phyloP scores from a whole-genome alignment of 2,329 filamentous ascomycete genomes.

The Shiraia sp. region DNA sequence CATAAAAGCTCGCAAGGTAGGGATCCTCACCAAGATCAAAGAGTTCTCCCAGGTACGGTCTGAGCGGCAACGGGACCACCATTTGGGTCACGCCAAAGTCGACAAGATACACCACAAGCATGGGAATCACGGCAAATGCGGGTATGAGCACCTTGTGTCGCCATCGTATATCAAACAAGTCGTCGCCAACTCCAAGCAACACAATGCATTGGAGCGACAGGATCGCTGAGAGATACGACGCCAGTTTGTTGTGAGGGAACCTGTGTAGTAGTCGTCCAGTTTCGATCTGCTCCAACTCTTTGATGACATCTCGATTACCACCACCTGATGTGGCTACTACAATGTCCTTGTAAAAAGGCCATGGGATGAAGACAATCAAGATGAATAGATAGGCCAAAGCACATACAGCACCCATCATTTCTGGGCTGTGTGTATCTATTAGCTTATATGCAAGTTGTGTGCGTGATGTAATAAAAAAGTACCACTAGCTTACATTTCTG shows the following conservation, averaged over 20 bases:
- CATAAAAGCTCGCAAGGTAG: not conserved
- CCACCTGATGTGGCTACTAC: slow-evolving; percentile 92
- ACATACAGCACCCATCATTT: slow-evolving; percentile 94
- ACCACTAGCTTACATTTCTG: slow-evolving; percentile 66
- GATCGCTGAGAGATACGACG: slow-evolving; percentile 91
- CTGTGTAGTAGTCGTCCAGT: slow-evolving; percentile 83
- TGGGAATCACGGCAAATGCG: slow-evolving; percentile 87
- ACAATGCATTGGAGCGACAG: slow-evolving; percentile 89
- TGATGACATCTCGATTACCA: slow-evolving; percentile 84
- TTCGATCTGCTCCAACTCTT: slow-evolving; percentile 73
- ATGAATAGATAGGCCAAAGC: slow-evolving; percentile 89
- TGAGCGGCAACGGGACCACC: slow-evolving; percentile 83
- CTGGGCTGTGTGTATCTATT: slow-evolving; percentile 62
- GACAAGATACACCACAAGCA: slow-evolving; percentile 96
- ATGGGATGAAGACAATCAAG: slow-evolving; percentile 91
- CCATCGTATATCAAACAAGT: slow-evolving; percentile 98
- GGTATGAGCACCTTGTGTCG: slow-evolving; percentile 98
- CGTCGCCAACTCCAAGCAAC: slow-evolving; percentile 90
- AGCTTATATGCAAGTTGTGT: not conserved
- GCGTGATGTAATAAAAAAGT: not conserved
- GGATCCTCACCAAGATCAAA: slow-evolving; percentile 67
- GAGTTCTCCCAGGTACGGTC: slow-evolving; percentile 81
- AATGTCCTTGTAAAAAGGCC: slow-evolving; percentile 98
- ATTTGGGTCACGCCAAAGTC: slow-evolving; percentile 97
- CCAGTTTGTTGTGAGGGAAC: slow-evolving; percentile 96